Evolutionary conservation across 345 rosid genomes (phyloP).

Genomic region (Clausena lansium): DNA sequence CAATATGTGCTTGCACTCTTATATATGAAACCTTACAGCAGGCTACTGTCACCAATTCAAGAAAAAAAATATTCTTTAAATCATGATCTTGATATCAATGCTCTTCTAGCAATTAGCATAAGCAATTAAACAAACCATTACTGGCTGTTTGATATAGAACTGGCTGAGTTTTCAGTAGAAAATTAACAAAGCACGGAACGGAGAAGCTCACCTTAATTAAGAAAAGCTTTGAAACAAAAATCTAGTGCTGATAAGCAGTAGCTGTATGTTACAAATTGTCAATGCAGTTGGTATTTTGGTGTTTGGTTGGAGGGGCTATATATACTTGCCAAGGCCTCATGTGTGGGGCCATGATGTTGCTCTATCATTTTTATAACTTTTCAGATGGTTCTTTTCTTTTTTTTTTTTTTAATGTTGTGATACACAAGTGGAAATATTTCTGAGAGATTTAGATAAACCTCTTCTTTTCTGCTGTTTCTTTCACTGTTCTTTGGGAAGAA

Average conservation of each 20-base stretch:
- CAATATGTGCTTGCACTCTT: background rate
- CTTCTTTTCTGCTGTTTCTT: slow-evolving; percentile 5
- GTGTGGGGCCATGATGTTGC: slow-evolving; percentile 22
- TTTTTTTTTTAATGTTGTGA: slow-evolving; percentile 21
- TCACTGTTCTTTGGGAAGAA: slow-evolving; percentile 25
- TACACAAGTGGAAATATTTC: slow-evolving; percentile 29
- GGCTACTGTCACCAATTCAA: background rate
- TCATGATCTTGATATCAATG: slow-evolving; percentile 3
- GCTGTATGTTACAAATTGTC: background rate
- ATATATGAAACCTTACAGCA: background rate
- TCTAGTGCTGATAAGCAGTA: background rate
- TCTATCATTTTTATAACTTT: slow-evolving; percentile 12
- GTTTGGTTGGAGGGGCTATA: slow-evolving; percentile 29
- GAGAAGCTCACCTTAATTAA: slow-evolving; percentile 20
- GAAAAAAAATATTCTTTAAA: background rate
- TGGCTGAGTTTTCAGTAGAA: background rate
- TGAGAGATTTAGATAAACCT: slow-evolving; percentile 28
- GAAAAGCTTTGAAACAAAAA: background rate
- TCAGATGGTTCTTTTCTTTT: slow-evolving; percentile 16
- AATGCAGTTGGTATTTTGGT: slow-evolving; percentile 29
- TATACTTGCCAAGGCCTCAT: slow-evolving; percentile 31
- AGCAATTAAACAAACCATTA: background rate
- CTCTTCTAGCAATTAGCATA: background rate
- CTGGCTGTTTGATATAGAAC: background rate
- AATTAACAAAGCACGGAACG: background rate